These are phyloP conservation scores for Lathyrus tuberosus DNA, from an alignment of 306 rosid species.

Conservation along the genomic window DNA sequence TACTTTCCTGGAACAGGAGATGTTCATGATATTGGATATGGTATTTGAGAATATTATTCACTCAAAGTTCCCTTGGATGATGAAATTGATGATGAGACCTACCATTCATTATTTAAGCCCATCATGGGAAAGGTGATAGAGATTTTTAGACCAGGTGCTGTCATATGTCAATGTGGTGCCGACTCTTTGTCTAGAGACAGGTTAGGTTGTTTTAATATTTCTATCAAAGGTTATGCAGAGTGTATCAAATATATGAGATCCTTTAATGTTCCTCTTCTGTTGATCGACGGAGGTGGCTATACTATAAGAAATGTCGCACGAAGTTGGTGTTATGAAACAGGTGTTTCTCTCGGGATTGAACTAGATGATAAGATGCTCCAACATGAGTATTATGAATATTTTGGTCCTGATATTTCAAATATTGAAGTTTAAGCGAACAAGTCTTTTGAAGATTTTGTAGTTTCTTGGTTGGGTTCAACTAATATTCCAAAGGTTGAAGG, in stretches of 20 bases:
- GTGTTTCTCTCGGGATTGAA: too few species aligned
- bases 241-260: constrained; percentile 55
- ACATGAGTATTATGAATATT: too few species aligned
- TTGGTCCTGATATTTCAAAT: too few species aligned
- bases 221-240: constrained; percentile 51
- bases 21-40: constrained; percentile 50
- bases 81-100: constrained; percentile 57
- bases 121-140: too few species aligned
- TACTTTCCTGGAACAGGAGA: constrained; percentile 64
- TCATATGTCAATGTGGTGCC: too few species aligned
- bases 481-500: too few species aligned
- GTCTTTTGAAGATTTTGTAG: constrained; percentile 39
- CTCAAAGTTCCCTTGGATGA: constrained; percentile 55
- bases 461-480: constrained; percentile 74
- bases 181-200: too few species aligned
- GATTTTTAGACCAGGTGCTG: too few species aligned
- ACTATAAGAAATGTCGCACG: constrained; percentile 63
- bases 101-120: too few species aligned
- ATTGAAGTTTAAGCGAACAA: constrained; percentile 24
- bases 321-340: too few species aligned
- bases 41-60: constrained; percentile 52
- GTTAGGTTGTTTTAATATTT: constrained; percentile 56
- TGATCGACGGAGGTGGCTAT: constrained; percentile 58
- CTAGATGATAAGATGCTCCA: too few species aligned
- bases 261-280: constrained; percentile 54